These are phyloP conservation scores for Proliferodiscus dingleyae DNA, from an alignment of 2,329 filamentous ascomycete species.

Conservation along the genomic window DNA sequence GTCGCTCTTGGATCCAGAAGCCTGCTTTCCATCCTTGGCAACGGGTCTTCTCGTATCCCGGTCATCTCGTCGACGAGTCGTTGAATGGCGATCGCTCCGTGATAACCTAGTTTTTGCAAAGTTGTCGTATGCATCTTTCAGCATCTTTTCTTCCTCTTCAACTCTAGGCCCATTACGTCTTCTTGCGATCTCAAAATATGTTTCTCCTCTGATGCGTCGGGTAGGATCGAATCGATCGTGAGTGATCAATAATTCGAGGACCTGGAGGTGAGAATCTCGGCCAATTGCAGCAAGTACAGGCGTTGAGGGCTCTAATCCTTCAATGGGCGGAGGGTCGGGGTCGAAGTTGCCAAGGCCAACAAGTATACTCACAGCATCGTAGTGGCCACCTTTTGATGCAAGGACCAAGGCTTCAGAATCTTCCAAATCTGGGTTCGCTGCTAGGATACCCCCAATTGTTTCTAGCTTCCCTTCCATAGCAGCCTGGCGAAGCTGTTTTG, in stretches of 20 bases:
- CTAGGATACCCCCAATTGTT: conserved; percentile 55
- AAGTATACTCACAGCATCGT: conserved; percentile 42
- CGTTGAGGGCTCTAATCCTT: conserved; percentile 67
- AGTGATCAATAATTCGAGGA: conserved; percentile 73
- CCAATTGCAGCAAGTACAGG: conserved; percentile 94
- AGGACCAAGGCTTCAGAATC: conserved; percentile 87
- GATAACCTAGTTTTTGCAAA: conserved; percentile 49
- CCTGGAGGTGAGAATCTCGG: conserved; percentile 79
- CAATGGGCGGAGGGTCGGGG: conserved; percentile 64
- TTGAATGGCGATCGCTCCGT: conserved; percentile 46
- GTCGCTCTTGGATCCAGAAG: conserved; percentile 24
- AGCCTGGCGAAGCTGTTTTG: conserved; percentile 53
- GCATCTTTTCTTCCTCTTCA: conserved; percentile 78
- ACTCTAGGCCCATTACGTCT: conserved; percentile 80
- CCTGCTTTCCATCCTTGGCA: conserved; percentile 20
- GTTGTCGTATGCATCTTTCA: conserved; percentile 71
- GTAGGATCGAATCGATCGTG: conserved; percentile 80
- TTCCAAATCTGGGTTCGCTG: conserved; percentile 50
- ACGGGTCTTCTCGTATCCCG: conserved; percentile 23
- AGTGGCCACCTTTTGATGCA: conserved; percentile 86
- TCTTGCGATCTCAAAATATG: conserved; percentile 83
- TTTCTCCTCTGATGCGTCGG: conserved; percentile 65
- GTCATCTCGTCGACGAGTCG: conserved; percentile 38
- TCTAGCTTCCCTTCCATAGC: conserved; percentile 58
- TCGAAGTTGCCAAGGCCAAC: conserved; percentile 49